A percentile compares a stretch with the other conserved stretches of the same genome.
Conservation (phyloP, 257 asterid species). For the Mentha longifolia region DNA sequence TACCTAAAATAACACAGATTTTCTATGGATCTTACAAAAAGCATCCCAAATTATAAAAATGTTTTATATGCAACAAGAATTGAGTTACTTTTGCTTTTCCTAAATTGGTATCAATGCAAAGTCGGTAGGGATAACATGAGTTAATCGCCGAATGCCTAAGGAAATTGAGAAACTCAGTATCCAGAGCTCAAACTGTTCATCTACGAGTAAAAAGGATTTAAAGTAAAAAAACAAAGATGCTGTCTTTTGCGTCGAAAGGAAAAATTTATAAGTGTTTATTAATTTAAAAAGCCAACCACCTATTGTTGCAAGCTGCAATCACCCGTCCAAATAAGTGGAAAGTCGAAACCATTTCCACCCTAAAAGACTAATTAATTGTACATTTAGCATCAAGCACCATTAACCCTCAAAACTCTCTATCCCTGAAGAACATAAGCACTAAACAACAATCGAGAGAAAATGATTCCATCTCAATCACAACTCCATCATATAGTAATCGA, state of each 20-base stretch:
- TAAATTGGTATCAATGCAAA: slow-evolving; percentile 4
- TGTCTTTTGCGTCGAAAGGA: background rate
- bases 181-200: background rate
- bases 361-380: slow-evolving; percentile 14
- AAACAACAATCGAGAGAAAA: background rate
- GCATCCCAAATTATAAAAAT: slow-evolving; percentile 6
- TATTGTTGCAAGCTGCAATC: slow-evolving; percentile 5
- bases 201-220: background rate
- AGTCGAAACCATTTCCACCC: slow-evolving; percentile 22
- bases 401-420: background rate
- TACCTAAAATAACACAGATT: background rate
- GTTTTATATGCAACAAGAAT: background rate
- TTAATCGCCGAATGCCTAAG: slow-evolving; percentile 9
- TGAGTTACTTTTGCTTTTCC: background rate
- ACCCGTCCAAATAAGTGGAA: slow-evolving; percentile 11
- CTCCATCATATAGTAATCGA: slow-evolving; percentile 13
- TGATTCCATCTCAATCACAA: slow-evolving; percentile 9
- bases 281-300: background rate
- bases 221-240: background rate
- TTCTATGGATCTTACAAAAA: background rate
- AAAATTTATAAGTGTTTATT: slow-evolving; percentile 12
- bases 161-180: slow-evolving; percentile 7
- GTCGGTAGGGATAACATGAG: background rate
- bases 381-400: slow-evolving; percentile 5
- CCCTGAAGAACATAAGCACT: slow-evolving; percentile 5